These are phyloP conservation scores for Samsoniella hepiali DNA, from an alignment of 2,329 filamentous ascomycete species.

Conservation along the genomic window DNA sequence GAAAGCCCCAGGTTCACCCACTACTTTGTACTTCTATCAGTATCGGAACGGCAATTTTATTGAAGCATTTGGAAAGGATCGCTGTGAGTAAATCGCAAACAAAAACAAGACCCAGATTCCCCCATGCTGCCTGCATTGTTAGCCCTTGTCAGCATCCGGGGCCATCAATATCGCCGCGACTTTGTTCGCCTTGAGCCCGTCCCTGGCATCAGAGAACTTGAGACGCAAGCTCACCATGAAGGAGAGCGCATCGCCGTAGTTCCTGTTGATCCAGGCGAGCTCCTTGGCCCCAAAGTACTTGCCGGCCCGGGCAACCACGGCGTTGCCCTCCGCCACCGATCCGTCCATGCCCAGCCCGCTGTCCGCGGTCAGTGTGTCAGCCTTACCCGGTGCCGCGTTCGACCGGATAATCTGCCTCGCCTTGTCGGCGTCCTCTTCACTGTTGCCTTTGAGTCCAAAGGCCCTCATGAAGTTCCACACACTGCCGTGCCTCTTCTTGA, in stretches of 20 bases:
- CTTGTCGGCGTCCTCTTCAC: not conserved
- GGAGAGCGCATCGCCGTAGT: constrained; percentile 1
- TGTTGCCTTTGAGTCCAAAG: not conserved
- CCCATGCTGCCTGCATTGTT: not conserved
- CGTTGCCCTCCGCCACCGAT: not conserved
- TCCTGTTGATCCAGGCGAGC: not conserved
- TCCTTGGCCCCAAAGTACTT: not conserved
- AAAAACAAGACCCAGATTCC: not conserved
- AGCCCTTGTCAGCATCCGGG: not conserved
- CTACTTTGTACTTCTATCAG: no score
- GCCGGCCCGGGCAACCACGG: not conserved
- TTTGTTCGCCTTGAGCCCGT: constrained; percentile 5
- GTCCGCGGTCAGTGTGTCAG: not conserved
- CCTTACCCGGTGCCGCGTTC: not conserved
- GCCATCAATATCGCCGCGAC: constrained; percentile 9
- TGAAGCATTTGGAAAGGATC: not conserved
- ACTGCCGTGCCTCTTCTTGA: not conserved
- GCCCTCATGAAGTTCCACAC: not conserved
- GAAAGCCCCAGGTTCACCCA: no score
- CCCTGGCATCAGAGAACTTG: not conserved
- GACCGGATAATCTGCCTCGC: constrained; percentile 1
- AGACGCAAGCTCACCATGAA: constrained; percentile 10
- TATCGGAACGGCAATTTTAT: no score
- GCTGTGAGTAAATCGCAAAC: not conserved
- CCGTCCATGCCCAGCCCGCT: not conserved